Evolutionary conservation across 306 rosid species (phyloP), one percentile per base, ranked within the genome.

Genomic region (Rubus idaeus): DNA sequence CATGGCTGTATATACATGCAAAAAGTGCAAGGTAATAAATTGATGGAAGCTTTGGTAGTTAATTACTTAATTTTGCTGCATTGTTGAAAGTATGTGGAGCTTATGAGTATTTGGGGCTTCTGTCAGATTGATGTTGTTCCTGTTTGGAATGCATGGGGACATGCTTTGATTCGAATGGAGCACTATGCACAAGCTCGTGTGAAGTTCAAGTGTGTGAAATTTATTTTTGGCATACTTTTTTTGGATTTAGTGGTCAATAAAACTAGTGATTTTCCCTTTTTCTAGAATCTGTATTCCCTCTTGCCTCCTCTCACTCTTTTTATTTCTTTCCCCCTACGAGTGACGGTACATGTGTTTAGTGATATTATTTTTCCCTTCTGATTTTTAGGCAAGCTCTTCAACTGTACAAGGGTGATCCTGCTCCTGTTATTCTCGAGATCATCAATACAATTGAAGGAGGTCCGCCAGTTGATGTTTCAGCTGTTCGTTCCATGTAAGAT

Each of bases 71-170:
- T 58, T 26, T 77, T 74, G 70, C 75, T 76, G 20, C 41, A 57
- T 73, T 73, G 26, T 72, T 79, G 41, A 80, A 76, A 68, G 76
- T 68, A 70, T 75, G 75, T 68, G 74, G 77, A 74, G 76, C 71
- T 78, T 74, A 70, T 50, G 60, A 75, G 66, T 47, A 35, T 37
- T 84, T 75, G 61, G 51, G 47, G 67, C 70, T 60, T 93, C 77
- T 71, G 74, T 63, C 89, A 94, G 98, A 94, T 94, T 88, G 98
- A 94, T 84, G 93, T 89, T 77, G 86, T 94, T 84, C 98, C 98
- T 11, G 98, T 94, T 65, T 94, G 98, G 98, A 92, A 82, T 84
- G 98, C 98, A 20, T 94, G 98, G 98, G 98, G 97, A 58, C 97
- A 90, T 83, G 98, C 98, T 60, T 83, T 94, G 82, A 85, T 94